Percentiles rank a stretch among this genome's conserved stretches.
These are phyloP conservation scores for Colletotrichum sp. DNA, from an alignment of 2,329 filamentous ascomycete species.

Conservation along the genomic window DNA sequence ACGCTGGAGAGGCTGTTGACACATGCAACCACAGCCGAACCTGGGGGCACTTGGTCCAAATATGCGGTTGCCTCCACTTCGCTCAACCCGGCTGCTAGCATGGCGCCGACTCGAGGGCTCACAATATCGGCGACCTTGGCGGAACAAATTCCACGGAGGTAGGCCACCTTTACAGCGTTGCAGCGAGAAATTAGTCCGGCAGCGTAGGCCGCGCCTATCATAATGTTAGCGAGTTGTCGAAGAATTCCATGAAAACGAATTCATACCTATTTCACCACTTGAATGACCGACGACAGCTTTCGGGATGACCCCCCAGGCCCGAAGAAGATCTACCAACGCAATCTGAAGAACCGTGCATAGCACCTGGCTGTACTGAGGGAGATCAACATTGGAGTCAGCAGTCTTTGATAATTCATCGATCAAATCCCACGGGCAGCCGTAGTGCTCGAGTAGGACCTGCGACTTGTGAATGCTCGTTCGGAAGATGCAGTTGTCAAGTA, in stretches of 20 bases:
- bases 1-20: slow-evolving; percentile 40
- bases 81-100: slow-evolving; percentile 34
- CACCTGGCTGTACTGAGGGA: slow-evolving; percentile 37
- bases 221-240: not conserved
- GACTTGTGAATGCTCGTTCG: not conserved
- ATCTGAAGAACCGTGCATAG: slow-evolving; percentile 52
- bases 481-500: slow-evolving; percentile 25
- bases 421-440: not conserved
- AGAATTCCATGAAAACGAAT: rapidly evolving
- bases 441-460: not conserved
- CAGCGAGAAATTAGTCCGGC: slow-evolving; percentile 31
- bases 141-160: slow-evolving; percentile 31
- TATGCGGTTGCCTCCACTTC: slow-evolving; percentile 15
- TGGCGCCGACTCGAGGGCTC: slow-evolving; percentile 24
- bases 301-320: slow-evolving; percentile 42
- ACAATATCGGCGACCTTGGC: not conserved
- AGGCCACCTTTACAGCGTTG: slow-evolving; percentile 34
- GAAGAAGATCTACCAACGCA: slow-evolving; percentile 46
- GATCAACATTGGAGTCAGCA: not conserved
- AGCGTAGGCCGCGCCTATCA: slow-evolving; percentile 44
- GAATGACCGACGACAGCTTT: not conserved
- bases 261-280: slow-evolving; percentile 4
- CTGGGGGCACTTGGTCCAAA: slow-evolving; percentile 6
- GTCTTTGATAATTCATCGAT: not conserved
- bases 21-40: slow-evolving; percentile 36